Evolutionary conservation across 2,329 filamentous ascomycete genomes (phyloP).

Genomic region (Phialophora verrucosa): DNA sequence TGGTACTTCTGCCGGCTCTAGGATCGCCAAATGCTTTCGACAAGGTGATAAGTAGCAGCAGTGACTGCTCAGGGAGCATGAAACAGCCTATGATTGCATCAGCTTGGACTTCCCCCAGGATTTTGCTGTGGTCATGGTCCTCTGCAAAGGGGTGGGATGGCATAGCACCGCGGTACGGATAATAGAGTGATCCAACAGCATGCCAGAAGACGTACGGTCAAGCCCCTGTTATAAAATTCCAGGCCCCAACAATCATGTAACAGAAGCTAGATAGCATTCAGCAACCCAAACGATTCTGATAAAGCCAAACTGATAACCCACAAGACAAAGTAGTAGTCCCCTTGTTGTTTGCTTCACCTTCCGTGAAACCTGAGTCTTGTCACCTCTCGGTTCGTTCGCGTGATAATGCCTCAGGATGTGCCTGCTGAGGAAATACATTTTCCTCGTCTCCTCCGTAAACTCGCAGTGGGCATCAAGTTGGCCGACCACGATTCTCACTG

Average conservation of each 20-base stretch:
- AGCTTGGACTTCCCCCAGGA: neutral
- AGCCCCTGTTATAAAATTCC: neutral
- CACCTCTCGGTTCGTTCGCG: neutral
- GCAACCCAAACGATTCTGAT: neutral
- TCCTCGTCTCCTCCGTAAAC: neutral
- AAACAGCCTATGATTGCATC: neutral
- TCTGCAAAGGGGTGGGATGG: neutral
- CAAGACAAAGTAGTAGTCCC: neutral
- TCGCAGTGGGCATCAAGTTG: neutral
- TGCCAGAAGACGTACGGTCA: neutral
- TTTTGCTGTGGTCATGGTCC: neutral
- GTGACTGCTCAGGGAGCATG: neutral
- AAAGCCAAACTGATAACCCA: neutral
- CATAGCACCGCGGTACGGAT: neutral
- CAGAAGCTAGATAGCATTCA: neutral
- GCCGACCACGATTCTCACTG: neutral
- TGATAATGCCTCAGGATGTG: neutral
- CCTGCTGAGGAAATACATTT: neutral
- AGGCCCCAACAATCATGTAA: neutral
- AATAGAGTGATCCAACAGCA: neutral
- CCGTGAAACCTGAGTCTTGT: neutral
- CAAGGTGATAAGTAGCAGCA: neutral
- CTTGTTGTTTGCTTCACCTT: neutral
- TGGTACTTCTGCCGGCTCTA: neutral
- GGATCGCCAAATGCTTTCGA: neutral